Conservation (phyloP, 176 grass and related monocot genomes). For the Panicum miliaceum region DNA sequence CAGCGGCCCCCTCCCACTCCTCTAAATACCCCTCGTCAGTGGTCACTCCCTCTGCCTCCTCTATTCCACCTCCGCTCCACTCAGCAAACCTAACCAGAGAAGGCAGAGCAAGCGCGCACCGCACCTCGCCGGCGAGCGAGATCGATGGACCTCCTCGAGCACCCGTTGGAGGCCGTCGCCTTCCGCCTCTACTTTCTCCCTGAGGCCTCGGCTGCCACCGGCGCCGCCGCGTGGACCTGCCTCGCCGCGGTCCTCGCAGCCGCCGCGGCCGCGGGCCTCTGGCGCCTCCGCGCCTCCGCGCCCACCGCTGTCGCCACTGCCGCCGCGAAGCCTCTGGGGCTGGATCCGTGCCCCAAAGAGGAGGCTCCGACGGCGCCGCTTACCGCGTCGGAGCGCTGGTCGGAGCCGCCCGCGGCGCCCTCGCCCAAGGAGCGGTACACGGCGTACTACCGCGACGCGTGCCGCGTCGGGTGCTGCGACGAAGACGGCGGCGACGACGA, state of each 20-base stretch:
- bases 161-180: constrained; percentile 60
- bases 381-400: not conserved
- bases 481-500: constrained; percentile 35
- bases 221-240: constrained; percentile 53
- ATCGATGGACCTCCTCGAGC: constrained; percentile 74
- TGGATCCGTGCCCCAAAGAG: not conserved
- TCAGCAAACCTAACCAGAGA: not conserved
- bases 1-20: not conserved
- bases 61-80: not conserved
- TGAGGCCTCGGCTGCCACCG: constrained; percentile 29
- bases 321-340: not conserved
- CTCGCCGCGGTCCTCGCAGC: constrained; percentile 58
- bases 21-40: constrained; percentile 50
- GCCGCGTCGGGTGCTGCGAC: constrained; percentile 47
- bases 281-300: constrained; percentile 54
- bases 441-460: constrained; percentile 50
- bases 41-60: not conserved
- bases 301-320: not conserved
- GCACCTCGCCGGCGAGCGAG: constrained; percentile 17
- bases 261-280: constrained; percentile 66
- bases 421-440: constrained; percentile 67
- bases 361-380: accelerated
- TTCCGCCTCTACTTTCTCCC: constrained; percentile 63
- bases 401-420: not conserved
- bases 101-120: constrained; percentile 15